These are phyloP conservation scores for Beauveria sp. DNA, from an alignment of 2,329 filamentous ascomycete genomes.

Conservation along the genomic window DNA sequence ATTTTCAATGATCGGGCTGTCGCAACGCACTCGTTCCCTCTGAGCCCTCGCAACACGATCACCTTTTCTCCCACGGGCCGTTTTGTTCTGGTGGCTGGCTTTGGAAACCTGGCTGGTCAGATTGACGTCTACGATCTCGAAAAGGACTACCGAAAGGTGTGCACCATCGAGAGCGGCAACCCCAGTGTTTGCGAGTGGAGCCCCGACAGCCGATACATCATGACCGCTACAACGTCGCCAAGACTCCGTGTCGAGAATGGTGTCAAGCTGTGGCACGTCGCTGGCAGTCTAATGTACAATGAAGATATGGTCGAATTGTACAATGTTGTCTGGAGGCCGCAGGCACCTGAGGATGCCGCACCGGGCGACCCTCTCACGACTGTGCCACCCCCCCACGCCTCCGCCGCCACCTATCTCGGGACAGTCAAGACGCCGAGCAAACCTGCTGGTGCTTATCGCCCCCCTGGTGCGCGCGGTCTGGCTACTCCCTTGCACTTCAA, in stretches of 20 bases:
- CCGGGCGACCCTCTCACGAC: slow-evolving; percentile 64
- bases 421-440: slow-evolving; percentile 93
- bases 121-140: slow-evolving; percentile 97
- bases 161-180: slow-evolving; percentile 91
- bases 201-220: slow-evolving; percentile 87
- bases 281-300: slow-evolving; percentile 85
- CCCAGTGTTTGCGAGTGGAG: slow-evolving; percentile 97
- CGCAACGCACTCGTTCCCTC: slow-evolving; percentile 74
- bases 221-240: slow-evolving; percentile 96
- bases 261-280: slow-evolving; percentile 88
- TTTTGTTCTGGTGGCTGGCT: slow-evolving; percentile 89
- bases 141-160: slow-evolving; percentile 87
- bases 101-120: slow-evolving; percentile 93
- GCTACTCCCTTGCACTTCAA: slow-evolving; percentile 91
- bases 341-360: slow-evolving; percentile 50
- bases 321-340: slow-evolving; percentile 80
- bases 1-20: slow-evolving; percentile 91
- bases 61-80: slow-evolving; percentile 88
- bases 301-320: slow-evolving; percentile 94
- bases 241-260: slow-evolving; percentile 95
- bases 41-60: slow-evolving; percentile 89
- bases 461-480: slow-evolving; percentile 83
- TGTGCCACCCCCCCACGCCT: slow-evolving; percentile 71
- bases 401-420: slow-evolving; percentile 72
- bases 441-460: slow-evolving; percentile 92